A percentile compares a stretch with the other conserved stretches of the same genome.
These are phyloP conservation scores for Alternaria infectoria DNA, from an alignment of 2,329 filamentous ascomycete genomes.

Conservation along the genomic window DNA sequence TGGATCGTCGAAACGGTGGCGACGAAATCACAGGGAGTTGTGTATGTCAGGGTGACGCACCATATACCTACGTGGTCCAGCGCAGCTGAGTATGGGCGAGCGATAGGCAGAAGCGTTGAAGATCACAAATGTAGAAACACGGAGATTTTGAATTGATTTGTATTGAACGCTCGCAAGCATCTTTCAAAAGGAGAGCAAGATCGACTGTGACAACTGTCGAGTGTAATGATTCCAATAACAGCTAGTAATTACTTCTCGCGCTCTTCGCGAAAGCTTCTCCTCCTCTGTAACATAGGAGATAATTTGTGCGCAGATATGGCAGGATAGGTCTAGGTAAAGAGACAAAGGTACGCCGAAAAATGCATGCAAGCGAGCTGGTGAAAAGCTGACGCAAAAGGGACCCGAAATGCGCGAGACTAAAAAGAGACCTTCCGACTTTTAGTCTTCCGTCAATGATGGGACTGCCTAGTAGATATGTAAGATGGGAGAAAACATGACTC, in stretches of 20 bases:
- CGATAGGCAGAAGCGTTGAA: neutral
- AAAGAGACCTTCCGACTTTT: slow-evolving; percentile 6
- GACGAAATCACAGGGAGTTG: neutral
- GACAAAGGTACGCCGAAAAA: slow-evolving; percentile 2
- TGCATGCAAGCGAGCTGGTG: slow-evolving; percentile 2
- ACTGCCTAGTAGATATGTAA: neutral
- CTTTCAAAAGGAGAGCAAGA: neutral
- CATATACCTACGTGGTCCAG: neutral
- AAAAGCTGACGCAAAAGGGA: slow-evolving; percentile 7
- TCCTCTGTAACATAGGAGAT: slow-evolving; percentile 1
- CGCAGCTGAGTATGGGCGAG: neutral
- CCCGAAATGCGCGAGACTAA: neutral
- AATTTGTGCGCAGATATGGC: neutral
- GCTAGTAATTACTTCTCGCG: neutral
- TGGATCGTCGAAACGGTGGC: neutral
- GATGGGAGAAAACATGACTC: slow-evolving; percentile 16
- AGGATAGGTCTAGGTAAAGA: slow-evolving; percentile 5
- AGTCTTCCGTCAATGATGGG: neutral
- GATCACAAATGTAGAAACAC: neutral
- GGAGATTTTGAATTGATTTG: neutral
- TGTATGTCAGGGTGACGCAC: neutral
- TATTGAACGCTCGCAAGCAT: neutral
- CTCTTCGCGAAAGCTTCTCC: neutral
- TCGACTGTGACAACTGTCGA: neutral
- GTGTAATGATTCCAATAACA: neutral